Base-by-base conservation (phyloP, 2,329 filamentous ascomycete genomes). In the Phialophora verrucosa region DNA sequence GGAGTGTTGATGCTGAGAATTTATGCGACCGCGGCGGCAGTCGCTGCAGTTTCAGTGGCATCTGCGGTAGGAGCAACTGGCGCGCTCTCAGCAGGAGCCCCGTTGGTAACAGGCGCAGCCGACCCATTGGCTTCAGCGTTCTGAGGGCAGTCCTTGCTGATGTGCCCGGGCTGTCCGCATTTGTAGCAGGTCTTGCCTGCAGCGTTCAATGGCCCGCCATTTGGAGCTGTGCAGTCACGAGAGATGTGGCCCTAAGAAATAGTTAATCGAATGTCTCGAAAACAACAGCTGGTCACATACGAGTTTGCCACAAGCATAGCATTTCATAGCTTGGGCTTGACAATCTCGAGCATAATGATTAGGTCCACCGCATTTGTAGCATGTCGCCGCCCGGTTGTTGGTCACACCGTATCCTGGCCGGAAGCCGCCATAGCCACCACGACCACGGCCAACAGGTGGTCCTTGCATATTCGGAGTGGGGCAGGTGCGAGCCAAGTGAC, bases 271-370 rank as follows among this genome's bases (percentile, higher is more conserved):
- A 59, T 42, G 20, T 42, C 14, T 47, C 3, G 17, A 3, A 38
- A 20, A 53, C 23, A 29, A 14, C 6, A 11, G 20, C 20, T 20
- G 54, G 27, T 47, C 44, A 75, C 79, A 72, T 70, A 82, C 80
- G 63, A 96, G 88, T 84, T 97, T 97, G 78, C 93, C 93, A 78
- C 93, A 97, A 72, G 93, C 93, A 76, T 97, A 97, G 86, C 93
- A 97, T 84, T 97, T 97, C 92, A 97, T 96, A 70, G 93, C 92
- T 81, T 97, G 93, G 73, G 95, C 93, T 84, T 98, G 95, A 85
- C 95, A 99, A 77, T 99, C 95, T 72, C 95, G 91, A 71, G 95
- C 95, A 78, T 96, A 99, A 83, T 99, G 95, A 85, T 99, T 99
- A 67, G 95, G 95, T 38, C 94, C 88, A 74, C 87, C 87, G 72